Conservation (phyloP, 495 filamentous ascomycete genomes). For the Penicillium flavigenum region DNA sequence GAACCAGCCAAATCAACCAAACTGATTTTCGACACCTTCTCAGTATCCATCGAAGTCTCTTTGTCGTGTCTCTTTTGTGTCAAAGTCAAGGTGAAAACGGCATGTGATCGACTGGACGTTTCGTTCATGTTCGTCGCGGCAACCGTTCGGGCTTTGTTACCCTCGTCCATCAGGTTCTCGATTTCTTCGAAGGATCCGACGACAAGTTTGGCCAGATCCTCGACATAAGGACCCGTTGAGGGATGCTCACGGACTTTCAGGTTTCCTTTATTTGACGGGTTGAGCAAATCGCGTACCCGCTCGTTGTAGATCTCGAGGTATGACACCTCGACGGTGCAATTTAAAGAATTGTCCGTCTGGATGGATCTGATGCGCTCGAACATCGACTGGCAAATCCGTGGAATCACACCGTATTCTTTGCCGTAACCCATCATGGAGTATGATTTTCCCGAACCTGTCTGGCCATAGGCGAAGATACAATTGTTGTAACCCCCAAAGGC, state of each 20-base stretch:
- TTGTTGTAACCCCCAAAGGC: constrained; percentile 99
- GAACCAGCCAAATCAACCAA: constrained; percentile 97
- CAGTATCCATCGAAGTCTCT: constrained; percentile 92
- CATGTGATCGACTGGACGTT: constrained; percentile 95
- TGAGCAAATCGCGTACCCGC: constrained; percentile 91
- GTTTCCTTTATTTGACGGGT: constrained; percentile 94
- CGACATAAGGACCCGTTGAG: constrained; percentile 94
- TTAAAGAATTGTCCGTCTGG: constrained; percentile 74
- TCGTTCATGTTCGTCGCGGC: constrained; percentile 99
- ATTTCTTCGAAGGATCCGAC: constrained; percentile 96
- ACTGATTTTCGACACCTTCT: constrained; percentile 97
- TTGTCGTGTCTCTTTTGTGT: constrained; percentile 91
- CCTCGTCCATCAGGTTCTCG: constrained; percentile 97
- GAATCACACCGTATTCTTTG: constrained; percentile 93
- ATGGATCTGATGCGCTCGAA: constrained; percentile 78
- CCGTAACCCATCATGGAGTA: constrained; percentile 99
- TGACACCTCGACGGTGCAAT: constrained; percentile 94
- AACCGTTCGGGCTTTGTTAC: constrained; percentile 96
- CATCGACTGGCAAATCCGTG: constrained; percentile 97
- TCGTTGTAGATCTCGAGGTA: constrained; percentile 99
- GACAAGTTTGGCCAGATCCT: constrained; percentile 95
- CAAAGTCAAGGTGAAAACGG: constrained; percentile 94
- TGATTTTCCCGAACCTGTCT: constrained; percentile 97
- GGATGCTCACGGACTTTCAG: constrained; percentile 97
- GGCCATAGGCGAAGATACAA: constrained; percentile 99